These are phyloP conservation scores for Coleophoma cylindrospora DNA, from an alignment of 2,329 filamentous ascomycete genomes.

Conservation along the genomic window DNA sequence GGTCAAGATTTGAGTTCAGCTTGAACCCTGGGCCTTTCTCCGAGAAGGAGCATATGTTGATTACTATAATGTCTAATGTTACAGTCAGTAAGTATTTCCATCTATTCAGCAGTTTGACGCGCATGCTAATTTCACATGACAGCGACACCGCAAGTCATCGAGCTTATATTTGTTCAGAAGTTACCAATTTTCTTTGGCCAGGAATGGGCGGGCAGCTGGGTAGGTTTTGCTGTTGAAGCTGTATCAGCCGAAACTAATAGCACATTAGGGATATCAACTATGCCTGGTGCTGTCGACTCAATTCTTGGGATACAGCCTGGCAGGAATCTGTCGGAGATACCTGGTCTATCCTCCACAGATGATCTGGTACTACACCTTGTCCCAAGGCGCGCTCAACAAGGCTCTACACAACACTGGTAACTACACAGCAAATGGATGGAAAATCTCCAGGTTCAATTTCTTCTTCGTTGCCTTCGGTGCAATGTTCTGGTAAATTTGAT, in stretches of 20 bases:
- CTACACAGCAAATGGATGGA: conserved; percentile 29
- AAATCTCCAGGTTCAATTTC: conserved; percentile 29
- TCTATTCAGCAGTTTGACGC: too few relatives aligned
- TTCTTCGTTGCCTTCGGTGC: conserved; percentile 29
- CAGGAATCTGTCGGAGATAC: conserved; percentile 53
- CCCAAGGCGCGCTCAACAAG: conserved; percentile 27
- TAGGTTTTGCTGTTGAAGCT: too few relatives aligned
- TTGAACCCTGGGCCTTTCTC: conserved; percentile 60
- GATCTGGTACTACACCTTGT: conserved; percentile 57
- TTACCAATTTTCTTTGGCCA: too few relatives aligned
- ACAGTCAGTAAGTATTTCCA: conserved; percentile 5
- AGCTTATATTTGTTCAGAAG: too few relatives aligned
- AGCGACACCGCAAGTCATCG: too few relatives aligned
- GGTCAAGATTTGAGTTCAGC: background rate
- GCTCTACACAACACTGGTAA: conserved; percentile 18
- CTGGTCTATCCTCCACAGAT: conserved; percentile 55
- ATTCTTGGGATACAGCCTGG: conserved; percentile 59
- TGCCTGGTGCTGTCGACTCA: conserved; percentile 56
- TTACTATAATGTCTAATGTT: conserved; percentile 54
- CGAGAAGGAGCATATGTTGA: conserved; percentile 61
- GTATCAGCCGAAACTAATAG: too few relatives aligned
- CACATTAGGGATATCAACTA: conserved; percentile 32
- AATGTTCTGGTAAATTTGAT: background rate
- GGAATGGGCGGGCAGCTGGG: too few relatives aligned
- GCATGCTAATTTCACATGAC: too few relatives aligned